These are phyloP conservation scores for Tephrocybe sp. DNA, from an alignment of 768 basidiomycete genomes.

Conservation along the genomic window DNA sequence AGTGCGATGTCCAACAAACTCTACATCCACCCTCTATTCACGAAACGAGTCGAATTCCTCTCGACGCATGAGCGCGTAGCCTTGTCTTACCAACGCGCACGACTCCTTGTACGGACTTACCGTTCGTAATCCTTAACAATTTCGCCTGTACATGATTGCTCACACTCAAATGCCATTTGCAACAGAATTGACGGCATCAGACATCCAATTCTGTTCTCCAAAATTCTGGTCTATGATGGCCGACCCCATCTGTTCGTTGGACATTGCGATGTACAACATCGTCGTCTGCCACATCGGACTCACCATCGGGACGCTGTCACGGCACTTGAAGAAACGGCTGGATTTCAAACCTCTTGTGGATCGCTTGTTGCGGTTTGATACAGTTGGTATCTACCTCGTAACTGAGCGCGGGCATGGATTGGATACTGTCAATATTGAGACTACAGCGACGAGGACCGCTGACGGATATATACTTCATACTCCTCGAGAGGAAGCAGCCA, in stretches of 20 bases:
- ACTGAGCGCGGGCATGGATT: constrained; percentile 60
- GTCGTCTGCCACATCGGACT: constrained; percentile 52
- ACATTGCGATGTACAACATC: constrained; percentile 55
- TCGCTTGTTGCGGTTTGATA: constrained; percentile 49
- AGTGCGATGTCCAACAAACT: constrained; percentile 43
- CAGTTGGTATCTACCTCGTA: constrained; percentile 52
- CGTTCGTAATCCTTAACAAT: constrained; percentile 31
- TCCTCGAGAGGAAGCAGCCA: constrained; percentile 57
- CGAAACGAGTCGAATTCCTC: constrained; percentile 41
- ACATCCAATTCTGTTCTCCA: constrained; percentile 48
- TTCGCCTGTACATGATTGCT: constrained; percentile 5
- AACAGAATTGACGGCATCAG: constrained; percentile 41
- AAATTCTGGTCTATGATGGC: constrained; percentile 55
- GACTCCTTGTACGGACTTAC: constrained; percentile 47
- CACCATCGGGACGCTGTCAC: constrained; percentile 53
- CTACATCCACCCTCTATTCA: constrained; percentile 47
- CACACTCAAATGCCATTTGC: no score
- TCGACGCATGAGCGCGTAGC: constrained; percentile 45
- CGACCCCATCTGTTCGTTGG: constrained; percentile 52
- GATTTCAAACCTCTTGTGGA: constrained; percentile 51
- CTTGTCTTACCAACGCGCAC: constrained; percentile 51
- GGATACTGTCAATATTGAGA: constrained; percentile 61
- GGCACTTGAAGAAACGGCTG: constrained; percentile 46
- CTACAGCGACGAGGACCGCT: constrained; percentile 51
- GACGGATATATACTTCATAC: constrained; percentile 57